Evolutionary conservation across 192 early-diverging fungal genomes (phyloP).

Genomic region (Dispira simplex): DNA sequence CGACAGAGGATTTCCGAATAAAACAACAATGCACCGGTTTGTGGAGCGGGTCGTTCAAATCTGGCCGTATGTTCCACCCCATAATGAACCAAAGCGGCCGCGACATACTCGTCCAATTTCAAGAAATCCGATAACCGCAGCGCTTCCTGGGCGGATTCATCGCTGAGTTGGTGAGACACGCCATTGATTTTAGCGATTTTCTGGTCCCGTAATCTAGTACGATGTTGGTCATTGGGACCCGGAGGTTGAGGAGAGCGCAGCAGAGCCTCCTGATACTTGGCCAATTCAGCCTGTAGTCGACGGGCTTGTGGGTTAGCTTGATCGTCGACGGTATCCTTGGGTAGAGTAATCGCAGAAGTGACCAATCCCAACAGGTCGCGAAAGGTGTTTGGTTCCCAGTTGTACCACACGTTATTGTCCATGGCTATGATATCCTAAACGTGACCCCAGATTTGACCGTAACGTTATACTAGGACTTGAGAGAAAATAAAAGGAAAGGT

Average conservation of each 20-base stretch:
- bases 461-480: too few relatives aligned
- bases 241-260: not conserved
- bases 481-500: too few relatives aligned
- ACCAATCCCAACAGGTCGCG: too few relatives aligned
- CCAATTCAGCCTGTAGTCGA: slow-evolving; percentile 17
- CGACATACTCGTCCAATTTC: slow-evolving; percentile 59
- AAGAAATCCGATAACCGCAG: slow-evolving; percentile 66
- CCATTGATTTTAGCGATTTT: slow-evolving; percentile 34
- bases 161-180: slow-evolving; percentile 40
- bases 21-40: slow-evolving; percentile 51
- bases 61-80: slow-evolving; percentile 30
- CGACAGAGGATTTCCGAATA: slow-evolving; percentile 45
- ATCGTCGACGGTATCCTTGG: too few relatives aligned
- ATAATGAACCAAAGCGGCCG: slow-evolving; percentile 44
- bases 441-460: too few relatives aligned
- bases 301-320: slow-evolving; percentile 11
- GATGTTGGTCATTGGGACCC: not conserved
- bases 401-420: too few relatives aligned
- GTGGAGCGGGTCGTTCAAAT: slow-evolving; percentile 39
- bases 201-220: not conserved
- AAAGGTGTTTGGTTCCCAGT: too few relatives aligned
- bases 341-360: too few relatives aligned
- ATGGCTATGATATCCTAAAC: too few relatives aligned
- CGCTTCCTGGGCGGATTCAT: slow-evolving; percentile 45
- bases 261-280: not conserved